Conservation (phyloP, 176 grass and related monocot genomes). For the Pontederia crassipes region DNA sequence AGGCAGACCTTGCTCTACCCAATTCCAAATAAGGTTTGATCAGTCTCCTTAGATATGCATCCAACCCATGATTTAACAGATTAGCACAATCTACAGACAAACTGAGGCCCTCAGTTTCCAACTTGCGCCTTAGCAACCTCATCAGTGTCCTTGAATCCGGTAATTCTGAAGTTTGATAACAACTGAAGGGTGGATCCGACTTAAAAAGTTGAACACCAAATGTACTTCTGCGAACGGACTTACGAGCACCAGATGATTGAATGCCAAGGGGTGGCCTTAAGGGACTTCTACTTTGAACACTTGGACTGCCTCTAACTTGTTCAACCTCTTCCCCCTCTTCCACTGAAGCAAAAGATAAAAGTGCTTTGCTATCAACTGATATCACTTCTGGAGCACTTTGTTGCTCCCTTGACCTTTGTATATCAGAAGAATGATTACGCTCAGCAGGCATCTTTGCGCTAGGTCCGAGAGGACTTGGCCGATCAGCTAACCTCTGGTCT, state of each 20-base stretch:
- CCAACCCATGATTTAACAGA: constrained; percentile 57
- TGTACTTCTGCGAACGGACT: background rate
- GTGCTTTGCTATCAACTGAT: constrained; percentile 27
- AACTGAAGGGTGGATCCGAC: background rate
- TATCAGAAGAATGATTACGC: constrained; percentile 21
- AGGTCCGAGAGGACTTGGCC: constrained; percentile 17
- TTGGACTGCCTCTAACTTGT: constrained; percentile 43
- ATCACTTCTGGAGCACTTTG: constrained; percentile 23
- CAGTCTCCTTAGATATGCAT: constrained; percentile 40
- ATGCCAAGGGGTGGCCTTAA: constrained; percentile 52
- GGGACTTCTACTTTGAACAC: constrained; percentile 58
- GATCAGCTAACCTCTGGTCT: constrained; percentile 18
- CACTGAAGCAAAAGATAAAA: constrained; percentile 27
- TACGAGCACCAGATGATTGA: background rate
- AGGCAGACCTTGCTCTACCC: constrained; percentile 38
- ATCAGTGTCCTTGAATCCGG: constrained; percentile 41
- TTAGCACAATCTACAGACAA: constrained; percentile 37
- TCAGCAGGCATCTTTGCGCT: constrained; percentile 22
- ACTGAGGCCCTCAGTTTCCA: constrained; percentile 38
- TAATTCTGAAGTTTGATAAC: constrained; percentile 23
- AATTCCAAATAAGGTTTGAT: constrained; percentile 45
- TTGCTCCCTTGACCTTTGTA: constrained; percentile 24
- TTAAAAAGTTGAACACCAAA: background rate
- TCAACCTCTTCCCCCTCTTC: constrained; percentile 88
- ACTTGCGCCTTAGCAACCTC: constrained; percentile 34